Conservation (phyloP, 2,329 filamentous ascomycete genomes). For the Xylaria sp. region DNA sequence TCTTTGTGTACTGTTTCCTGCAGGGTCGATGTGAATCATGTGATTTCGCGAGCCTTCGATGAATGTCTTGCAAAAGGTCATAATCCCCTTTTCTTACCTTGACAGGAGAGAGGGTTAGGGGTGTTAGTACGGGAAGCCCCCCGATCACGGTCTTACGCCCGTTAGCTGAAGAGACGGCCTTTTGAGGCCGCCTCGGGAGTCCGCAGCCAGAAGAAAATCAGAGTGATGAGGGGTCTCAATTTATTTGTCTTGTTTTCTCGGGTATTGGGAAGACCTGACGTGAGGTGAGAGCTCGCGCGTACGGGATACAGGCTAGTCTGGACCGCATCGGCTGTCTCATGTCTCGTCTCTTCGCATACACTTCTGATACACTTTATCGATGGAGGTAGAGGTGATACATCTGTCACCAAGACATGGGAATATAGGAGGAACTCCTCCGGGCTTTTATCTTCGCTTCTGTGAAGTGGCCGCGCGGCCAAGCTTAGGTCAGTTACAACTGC, state of each 20-base stretch:
- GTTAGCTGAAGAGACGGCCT: slow-evolving; percentile 4
- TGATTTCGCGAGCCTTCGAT: no score
- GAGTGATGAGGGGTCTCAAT: slow-evolving; percentile 4
- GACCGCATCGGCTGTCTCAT: slow-evolving; percentile 9
- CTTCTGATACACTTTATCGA: neutral
- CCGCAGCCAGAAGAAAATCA: slow-evolving; percentile 11
- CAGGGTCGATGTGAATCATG: no score
- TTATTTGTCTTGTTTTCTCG: slow-evolving; percentile 7
- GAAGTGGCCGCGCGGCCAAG: no score
- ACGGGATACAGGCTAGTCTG: neutral
- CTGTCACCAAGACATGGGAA: neutral
- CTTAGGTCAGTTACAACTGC: neutral
- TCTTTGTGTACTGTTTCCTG: no score
- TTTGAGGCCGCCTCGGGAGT: neutral
- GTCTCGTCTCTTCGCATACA: neutral
- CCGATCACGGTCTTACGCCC: slow-evolving; percentile 8
- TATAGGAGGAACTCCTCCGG: neutral
- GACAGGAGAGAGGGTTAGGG: neutral
- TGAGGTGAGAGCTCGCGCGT: neutral
- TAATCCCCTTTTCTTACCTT: no score
- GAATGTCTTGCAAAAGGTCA: no score
- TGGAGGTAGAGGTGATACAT: neutral
- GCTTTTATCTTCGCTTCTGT: slow-evolving; percentile 6
- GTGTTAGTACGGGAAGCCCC: no score
- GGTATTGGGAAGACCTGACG: neutral